These are phyloP conservation scores for Ustanciosporium gigantosporum DNA, from an alignment of 1,284 basidiomycete species.

Conservation along the genomic window DNA sequence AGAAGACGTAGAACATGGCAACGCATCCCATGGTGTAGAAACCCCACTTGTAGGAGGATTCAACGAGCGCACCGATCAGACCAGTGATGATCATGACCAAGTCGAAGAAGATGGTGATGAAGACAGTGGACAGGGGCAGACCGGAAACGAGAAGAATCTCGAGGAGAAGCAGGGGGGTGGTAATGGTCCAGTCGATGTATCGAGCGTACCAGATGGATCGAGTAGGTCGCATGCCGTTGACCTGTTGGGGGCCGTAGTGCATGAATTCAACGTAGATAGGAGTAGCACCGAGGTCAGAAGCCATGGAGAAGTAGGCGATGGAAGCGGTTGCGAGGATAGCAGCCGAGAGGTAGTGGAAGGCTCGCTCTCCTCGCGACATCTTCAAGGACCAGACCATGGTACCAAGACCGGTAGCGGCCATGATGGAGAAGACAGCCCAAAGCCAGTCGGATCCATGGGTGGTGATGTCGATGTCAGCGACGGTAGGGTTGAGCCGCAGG, in stretches of 20 bases:
- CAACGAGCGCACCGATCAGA: conserved; percentile 66
- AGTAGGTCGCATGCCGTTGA: conserved; percentile 50
- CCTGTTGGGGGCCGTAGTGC: conserved; percentile 45
- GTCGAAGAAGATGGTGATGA: conserved; percentile 67
- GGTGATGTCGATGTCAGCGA: conserved; percentile 47
- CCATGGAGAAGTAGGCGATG: conserved; percentile 67
- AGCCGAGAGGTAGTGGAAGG: conserved; percentile 64
- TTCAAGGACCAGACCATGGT: conserved; percentile 46
- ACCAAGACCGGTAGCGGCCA: conserved; percentile 52
- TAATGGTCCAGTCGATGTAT: conserved; percentile 63
- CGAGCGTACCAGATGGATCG: conserved; percentile 67
- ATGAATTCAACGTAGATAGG: conserved; percentile 66
- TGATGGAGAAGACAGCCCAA: conserved; percentile 61
- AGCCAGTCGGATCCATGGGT: conserved; percentile 64
- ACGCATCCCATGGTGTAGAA: conserved; percentile 63
- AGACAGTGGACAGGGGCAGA: conserved; percentile 66
- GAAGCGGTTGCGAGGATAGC: conserved; percentile 58
- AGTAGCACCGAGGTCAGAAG: conserved; percentile 68
- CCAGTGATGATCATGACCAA: conserved; percentile 65
- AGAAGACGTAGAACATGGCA: conserved; percentile 63
- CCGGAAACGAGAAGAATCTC: conserved; percentile 66
- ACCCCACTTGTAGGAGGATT: conserved; percentile 66
- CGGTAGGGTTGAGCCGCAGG: conserved; percentile 35
- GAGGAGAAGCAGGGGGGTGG: conserved; percentile 68
- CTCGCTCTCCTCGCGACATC: conserved; percentile 63